Base-by-base conservation (phyloP, 2,329 filamentous ascomycete genomes). In the Phaeosphaeria sp. region DNA sequence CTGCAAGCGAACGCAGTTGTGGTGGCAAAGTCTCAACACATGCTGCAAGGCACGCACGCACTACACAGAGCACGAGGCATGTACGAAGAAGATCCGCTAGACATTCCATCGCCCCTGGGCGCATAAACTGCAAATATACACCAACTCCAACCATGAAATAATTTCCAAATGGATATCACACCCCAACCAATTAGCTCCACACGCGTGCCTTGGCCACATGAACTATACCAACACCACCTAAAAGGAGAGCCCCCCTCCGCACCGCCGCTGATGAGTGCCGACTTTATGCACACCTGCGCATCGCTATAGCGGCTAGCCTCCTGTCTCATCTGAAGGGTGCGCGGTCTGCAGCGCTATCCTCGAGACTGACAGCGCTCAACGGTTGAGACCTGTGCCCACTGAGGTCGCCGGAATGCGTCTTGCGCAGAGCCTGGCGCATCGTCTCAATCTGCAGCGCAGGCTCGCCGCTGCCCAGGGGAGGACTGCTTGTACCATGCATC, bases 401-500 rank as follows among this genome's bases (percentile, higher is more conserved):
- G 56, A 97, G 79, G 74, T 97, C 94, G 18, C 90, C 87, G 77
- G 92, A 97, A 45, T 89, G 91, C 15, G 93, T 96, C 76, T 91
- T 89, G 72, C 91, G 84, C 71, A 97, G 81, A 17, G 92, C 93
- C 78, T 97, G 93, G 51, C 89, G 86, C 93, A 97, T 96, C 3
- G 93, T 97, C 82, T 97, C 93, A 64, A 97, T 91, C 57, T 91
- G 92, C 56, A 97, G 81, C 51, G 90, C 92, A 58, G 97, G 81
- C 61, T 97, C 93, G 24, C 88, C 84, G 59, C 88, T 84, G 57
- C 82, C 81, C 49, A 82, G 76, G 33, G 86, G 78, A 51, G 86
- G 83, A 54, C 82, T 83, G 61, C 83, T 82, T 9, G 82, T 78
- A 45, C 84, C 83, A 24, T 82, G 71, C 8, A 64, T 59, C 11